phyloP scores from a whole-genome alignment of 148 eudicot species.

The Spergularia marina region DNA sequence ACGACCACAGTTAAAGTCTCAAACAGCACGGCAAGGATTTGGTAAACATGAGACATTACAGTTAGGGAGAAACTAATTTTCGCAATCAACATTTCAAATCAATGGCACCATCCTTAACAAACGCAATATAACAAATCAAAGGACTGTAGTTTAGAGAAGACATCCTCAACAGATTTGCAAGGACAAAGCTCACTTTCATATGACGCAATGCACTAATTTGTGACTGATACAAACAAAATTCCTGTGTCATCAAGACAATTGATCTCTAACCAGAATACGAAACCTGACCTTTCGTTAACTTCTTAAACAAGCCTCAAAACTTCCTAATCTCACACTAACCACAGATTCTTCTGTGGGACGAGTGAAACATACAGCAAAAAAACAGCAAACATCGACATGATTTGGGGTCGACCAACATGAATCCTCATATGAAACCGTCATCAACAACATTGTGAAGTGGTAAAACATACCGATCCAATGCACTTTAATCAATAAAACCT shows the following conservation, averaged over 20 bases:
- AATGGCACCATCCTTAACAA: neutral
- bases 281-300: neutral
- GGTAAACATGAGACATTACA: constrained; percentile 1
- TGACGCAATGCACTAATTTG: neutral
- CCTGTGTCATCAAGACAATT: neutral
- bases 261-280: neutral
- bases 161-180: neutral
- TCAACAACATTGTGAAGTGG: too few species aligned
- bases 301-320: neutral
- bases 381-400: too few species aligned
- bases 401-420: neutral
- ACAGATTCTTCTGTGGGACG: too few species aligned
- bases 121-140: neutral
- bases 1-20: neutral
- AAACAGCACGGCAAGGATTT: constrained; percentile 12
- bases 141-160: neutral
- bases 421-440: too few species aligned
- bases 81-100: neutral
- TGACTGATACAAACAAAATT: too few species aligned
- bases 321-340: neutral
- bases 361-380: too few species aligned
- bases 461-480: too few species aligned
- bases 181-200: neutral
- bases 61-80: neutral
- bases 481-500: too few species aligned